Percentiles rank a stretch among this genome's conserved stretches.
These are phyloP conservation scores for Geotrichum citri-aurantii DNA, from an alignment of 1,139 yeast genomes.

Conservation along the genomic window DNA sequence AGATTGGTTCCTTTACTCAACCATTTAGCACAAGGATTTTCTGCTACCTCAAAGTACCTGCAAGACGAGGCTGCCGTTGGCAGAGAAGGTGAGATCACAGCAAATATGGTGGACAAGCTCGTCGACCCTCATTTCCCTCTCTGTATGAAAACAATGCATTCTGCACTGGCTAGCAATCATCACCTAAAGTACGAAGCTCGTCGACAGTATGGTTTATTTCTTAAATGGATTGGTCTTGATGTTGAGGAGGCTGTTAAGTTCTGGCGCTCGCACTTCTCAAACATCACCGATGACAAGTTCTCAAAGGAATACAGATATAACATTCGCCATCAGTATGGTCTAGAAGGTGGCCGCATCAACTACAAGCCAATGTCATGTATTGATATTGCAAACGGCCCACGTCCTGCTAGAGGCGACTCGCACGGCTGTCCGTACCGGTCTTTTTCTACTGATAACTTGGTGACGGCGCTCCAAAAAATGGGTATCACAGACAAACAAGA, in stretches of 20 bases:
- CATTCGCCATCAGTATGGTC: conserved; percentile 81
- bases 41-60: conserved; percentile 24
- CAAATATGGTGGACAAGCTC: conserved; percentile 53
- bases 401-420: conserved; percentile 63
- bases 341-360: conserved; percentile 83
- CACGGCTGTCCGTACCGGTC: conserved; percentile 96
- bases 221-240: conserved; percentile 82
- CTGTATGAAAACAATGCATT: conserved; percentile 69
- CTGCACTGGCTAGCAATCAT: conserved; percentile 50
- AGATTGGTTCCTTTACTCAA: conserved; percentile 76
- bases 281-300: conserved; percentile 64
- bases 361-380: conserved; percentile 85
- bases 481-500: conserved; percentile 64
- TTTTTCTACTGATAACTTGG: conserved; percentile 55
- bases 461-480: conserved; percentile 52
- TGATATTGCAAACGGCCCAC: conserved; percentile 64
- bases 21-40: conserved; percentile 70
- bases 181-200: conserved; percentile 82
- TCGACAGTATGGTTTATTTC: conserved; percentile 74
- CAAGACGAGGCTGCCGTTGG: conserved; percentile 18
- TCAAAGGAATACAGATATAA: conserved; percentile 84
- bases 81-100: conserved; percentile 49
- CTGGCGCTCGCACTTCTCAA: conserved; percentile 73
- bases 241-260: conserved; percentile 84
- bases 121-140: conserved; percentile 69